Evolutionary conservation across 1,284 basidiomycete species (phyloP).

Genomic region (Ceratobasidium sp.): DNA sequence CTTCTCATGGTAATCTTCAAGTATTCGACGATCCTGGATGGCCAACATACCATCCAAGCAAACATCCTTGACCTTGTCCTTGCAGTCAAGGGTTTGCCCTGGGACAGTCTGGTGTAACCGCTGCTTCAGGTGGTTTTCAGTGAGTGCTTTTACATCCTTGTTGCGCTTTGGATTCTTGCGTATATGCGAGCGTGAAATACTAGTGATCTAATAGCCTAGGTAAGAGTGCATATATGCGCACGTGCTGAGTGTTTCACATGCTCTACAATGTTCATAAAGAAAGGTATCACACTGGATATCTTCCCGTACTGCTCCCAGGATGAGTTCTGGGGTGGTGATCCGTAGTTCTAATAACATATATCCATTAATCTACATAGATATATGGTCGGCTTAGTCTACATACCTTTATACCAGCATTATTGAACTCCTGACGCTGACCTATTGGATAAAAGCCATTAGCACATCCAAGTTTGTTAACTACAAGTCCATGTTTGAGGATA

Average conservation of each 20-base stretch:
- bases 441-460: conserved; percentile 10
- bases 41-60: not conserved
- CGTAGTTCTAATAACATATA: conserved; percentile 9
- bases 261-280: conserved; percentile 3
- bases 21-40: not conserved
- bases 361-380: not conserved
- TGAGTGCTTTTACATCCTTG: not conserved
- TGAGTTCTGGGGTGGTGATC: conserved; percentile 3
- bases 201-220: not conserved
- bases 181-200: conserved; percentile 1
- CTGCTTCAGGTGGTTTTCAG: not conserved
- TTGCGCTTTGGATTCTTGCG: not conserved
- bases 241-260: not conserved
- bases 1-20: conserved; percentile 3
- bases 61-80: not conserved
- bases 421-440: conserved; percentile 1
- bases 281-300: conserved; percentile 8
- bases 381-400: too few species aligned
- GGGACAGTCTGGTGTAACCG: conserved; percentile 1
- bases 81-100: not conserved
- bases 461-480: conserved; percentile 1
- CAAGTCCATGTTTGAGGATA: not conserved
- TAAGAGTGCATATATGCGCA: not conserved
- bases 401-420: not conserved
- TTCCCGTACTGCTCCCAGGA: conserved; percentile 10